Evolutionary conservation across 176 grass and related monocot genomes (phyloP).

Genomic region (Musa beccarii): DNA sequence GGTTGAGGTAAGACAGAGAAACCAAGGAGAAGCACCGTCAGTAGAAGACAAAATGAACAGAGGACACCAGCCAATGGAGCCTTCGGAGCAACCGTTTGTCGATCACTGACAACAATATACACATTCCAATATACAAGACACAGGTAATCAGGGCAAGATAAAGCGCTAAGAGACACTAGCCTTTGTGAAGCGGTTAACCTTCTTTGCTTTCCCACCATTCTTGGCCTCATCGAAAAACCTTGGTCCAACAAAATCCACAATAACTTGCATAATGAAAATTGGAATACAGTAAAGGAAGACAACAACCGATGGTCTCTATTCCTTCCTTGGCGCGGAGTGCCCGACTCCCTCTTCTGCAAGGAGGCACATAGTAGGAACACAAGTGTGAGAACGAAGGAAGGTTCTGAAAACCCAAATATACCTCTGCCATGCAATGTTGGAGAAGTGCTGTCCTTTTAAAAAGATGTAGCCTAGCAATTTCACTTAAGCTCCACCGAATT

Average conservation of each 20-base stretch:
- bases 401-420: conserved; percentile 86
- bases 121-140: conserved; percentile 58
- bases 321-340: conserved; percentile 62
- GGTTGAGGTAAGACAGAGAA: conserved; percentile 50
- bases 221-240: conserved; percentile 49
- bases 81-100: conserved; percentile 73
- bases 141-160: conserved; percentile 61
- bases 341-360: conserved; percentile 63
- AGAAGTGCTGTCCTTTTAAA: conserved; percentile 54
- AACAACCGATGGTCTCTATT: conserved; percentile 71
- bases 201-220: conserved; percentile 33
- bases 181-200: conserved; percentile 61
- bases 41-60: conserved; percentile 53
- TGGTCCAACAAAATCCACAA: conserved; percentile 32
- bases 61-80: conserved; percentile 49
- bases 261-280: conserved; percentile 45
- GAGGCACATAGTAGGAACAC: conserved; percentile 70
- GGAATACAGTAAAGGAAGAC: conserved; percentile 69
- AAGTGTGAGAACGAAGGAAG: conserved; percentile 71
- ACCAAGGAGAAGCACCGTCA: conserved; percentile 61
- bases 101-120: conserved; percentile 56
- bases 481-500: conserved; percentile 75
- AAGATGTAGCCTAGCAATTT: conserved; percentile 61
- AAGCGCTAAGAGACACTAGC: conserved; percentile 67
- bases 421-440: conserved; percentile 53